phyloP scores from a whole-genome alignment of 306 rosid species.

The Psophocarpus tetragonolobus region DNA sequence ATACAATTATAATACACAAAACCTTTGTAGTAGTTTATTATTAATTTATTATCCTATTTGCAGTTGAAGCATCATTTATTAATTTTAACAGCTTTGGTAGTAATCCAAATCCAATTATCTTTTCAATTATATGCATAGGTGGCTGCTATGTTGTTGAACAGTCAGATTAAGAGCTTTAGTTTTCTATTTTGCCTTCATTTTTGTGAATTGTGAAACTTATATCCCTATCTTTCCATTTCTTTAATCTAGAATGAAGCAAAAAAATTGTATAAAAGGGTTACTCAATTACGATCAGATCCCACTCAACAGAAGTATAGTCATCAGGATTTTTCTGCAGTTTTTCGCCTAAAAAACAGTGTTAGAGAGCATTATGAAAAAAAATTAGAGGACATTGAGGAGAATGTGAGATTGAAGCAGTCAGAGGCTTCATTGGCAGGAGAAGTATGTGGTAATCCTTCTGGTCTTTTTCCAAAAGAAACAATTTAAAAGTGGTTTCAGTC shows the following conservation, averaged over 20 bases:
- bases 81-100: not conserved
- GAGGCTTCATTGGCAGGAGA: constrained; percentile 67
- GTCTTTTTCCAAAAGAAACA: constrained; percentile 3
- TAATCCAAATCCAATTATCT: constrained; percentile 25
- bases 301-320: constrained; percentile 33
- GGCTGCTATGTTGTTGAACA: constrained; percentile 25
- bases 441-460: constrained; percentile 60
- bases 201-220: constrained; percentile 15
- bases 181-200: constrained; percentile 13
- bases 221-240: constrained; percentile 30
- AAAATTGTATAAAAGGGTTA: constrained; percentile 47
- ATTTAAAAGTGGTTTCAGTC: not conserved
- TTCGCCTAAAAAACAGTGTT: constrained; percentile 52
- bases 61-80: constrained; percentile 17
- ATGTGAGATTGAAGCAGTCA: constrained; percentile 67
- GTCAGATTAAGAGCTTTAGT: not conserved
- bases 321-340: constrained; percentile 55
- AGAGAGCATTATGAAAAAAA: constrained; percentile 65
- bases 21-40: not conserved
- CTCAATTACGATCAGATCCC: constrained; percentile 55
- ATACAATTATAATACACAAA: not conserved
- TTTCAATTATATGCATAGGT: constrained; percentile 14
- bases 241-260: constrained; percentile 61
- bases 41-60: not conserved
- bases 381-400: constrained; percentile 75